Evolutionary conservation across 345 rosid species (phyloP), one percentile per base, ranked within the genome.

Genomic region (Bruguiera parviflora): DNA sequence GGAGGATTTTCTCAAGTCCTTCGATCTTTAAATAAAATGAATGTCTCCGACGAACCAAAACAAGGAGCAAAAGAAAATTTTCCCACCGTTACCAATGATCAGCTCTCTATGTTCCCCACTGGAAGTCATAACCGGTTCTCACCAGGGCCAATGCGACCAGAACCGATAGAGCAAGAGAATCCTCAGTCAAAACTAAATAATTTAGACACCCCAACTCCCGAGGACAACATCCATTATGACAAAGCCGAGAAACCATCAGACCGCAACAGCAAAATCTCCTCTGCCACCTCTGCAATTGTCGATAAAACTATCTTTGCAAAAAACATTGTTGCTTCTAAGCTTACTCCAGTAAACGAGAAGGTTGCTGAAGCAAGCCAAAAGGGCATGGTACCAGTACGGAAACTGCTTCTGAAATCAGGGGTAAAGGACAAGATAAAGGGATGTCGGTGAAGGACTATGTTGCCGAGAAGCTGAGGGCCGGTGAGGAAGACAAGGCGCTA

Each of bases 401-500:
- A 11, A 43, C 64, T 11, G 60, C 49, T 5, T 39, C 16, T 19
- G 58, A 33, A 71, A n/a, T 53, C 27, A 16, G 32, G 1, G 61
- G 13, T 31, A 63, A 56, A 31, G 79, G 61, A 46, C 79, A 85
- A 73, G 85, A 85, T 29, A 84, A 78, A 65, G 88, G 85, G 37
- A 82, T 77, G 7, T 80, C 97, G 0, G 70, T 84, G 61, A 89
- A 58, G 76, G 82, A 76, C 18, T 89, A 85, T 31, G 7, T 86
- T 2, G 74, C 73, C 3, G 92, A 89, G 75, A 93, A 89, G 68
- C 25, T 7, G 37, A 87, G 61, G 84, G 94, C 97, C 0, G 86
- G 93, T 13, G 98, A 89, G 52, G 98, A 81, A 74, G 94, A 90
- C 51, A 85, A 58, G 77, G 92, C 90, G 0, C 76, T 90, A 18